Percentiles rank a stretch among this genome's conserved stretches.
phyloP scores from a whole-genome alignment of 169 alveolate genomes.

The Eimeria sp. region DNA sequence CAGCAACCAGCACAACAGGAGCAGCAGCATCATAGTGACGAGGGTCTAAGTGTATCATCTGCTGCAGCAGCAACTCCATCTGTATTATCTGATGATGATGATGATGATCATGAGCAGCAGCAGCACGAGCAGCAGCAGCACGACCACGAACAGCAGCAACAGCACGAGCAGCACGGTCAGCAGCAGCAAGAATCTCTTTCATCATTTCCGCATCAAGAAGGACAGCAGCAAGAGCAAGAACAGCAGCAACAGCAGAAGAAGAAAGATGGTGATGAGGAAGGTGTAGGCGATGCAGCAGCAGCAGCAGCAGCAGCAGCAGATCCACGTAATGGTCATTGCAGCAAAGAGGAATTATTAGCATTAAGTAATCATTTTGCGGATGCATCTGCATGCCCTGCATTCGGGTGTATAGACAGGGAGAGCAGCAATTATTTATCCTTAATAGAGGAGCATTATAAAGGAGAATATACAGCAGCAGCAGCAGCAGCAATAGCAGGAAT shows the following conservation, averaged over 20 bases:
- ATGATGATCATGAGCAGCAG: neutral
- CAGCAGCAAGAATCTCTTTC: neutral
- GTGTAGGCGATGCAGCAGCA: neutral
- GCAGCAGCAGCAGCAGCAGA: constrained; percentile 48
- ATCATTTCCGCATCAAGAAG: neutral
- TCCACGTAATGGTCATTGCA: constrained; percentile 55
- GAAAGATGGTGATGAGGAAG: too few relatives aligned
- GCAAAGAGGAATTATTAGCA: constrained; percentile 38
- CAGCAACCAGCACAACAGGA: too few relatives aligned
- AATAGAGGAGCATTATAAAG: constrained; percentile 51
- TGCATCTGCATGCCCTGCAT: constrained; percentile 42
- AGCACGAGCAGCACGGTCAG: neutral
- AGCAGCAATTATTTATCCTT: neutral
- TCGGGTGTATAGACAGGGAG: constrained; percentile 53
- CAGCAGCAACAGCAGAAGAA: neutral
- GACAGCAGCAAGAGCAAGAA: neutral
- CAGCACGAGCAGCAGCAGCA: constrained; percentile 16
- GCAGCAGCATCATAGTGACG: too few relatives aligned
- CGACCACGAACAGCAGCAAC: neutral
- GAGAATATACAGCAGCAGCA: neutral
- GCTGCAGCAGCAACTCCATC: too few relatives aligned
- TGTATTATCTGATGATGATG: too few relatives aligned
- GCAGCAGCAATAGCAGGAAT: constrained; percentile 59
- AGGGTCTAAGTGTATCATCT: too few relatives aligned
- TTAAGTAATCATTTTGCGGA: constrained; percentile 5